Conservation (phyloP, 129 eudicot genomes). For the Flaveria sonorensis region DNA sequence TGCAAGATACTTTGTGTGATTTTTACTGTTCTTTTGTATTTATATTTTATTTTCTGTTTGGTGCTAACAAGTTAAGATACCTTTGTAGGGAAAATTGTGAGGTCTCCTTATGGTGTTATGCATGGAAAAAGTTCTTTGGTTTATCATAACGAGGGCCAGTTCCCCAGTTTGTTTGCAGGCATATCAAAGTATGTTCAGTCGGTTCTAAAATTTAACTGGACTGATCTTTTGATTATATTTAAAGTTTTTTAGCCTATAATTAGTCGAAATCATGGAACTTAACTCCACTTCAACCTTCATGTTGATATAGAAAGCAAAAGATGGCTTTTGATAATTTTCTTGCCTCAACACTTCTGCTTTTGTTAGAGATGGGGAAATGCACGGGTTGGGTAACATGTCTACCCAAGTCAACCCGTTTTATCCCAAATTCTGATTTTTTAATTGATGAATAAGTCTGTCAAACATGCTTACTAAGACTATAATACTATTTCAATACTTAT, state of each 20-base stretch:
- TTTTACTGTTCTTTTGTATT: not conserved
- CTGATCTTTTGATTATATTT: not conserved
- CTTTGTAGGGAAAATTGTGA: slow-evolving; percentile 79
- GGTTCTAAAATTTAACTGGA: not conserved
- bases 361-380: too few relatives aligned
- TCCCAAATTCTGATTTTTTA: too few relatives aligned
- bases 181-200: slow-evolving; percentile 70
- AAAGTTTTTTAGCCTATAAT: not conserved
- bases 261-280: too few relatives aligned
- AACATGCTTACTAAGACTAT: too few relatives aligned
- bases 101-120: slow-evolving; percentile 90
- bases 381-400: too few relatives aligned
- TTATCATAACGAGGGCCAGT: slow-evolving; percentile 83
- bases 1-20: not conserved
- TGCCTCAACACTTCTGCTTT: too few relatives aligned
- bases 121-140: slow-evolving; percentile 98
- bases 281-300: too few relatives aligned
- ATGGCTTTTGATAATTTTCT: too few relatives aligned
- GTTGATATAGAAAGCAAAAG: too few relatives aligned
- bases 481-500: too few relatives aligned
- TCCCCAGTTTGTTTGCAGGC: slow-evolving; percentile 85
- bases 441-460: too few relatives aligned
- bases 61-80: not conserved
- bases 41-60: not conserved
- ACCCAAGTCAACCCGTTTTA: too few relatives aligned